Evolutionary conservation across 768 basidiomycete genomes (phyloP), one percentile per base, ranked within the genome.

Genomic region (Lactarius sp.): DNA sequence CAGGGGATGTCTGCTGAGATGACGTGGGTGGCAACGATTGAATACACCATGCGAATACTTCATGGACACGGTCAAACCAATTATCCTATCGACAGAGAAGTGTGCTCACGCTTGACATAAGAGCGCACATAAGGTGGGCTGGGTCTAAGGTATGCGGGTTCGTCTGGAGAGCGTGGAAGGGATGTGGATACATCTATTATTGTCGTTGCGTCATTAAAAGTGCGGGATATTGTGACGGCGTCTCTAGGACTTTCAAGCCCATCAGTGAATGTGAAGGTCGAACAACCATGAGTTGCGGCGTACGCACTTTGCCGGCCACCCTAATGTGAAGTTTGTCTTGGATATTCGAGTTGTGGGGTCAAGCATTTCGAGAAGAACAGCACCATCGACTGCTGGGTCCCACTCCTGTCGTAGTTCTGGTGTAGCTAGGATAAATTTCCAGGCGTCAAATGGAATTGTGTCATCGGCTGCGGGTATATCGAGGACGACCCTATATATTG

Each of bases 241-340:
- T 99, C 96, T 68, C 96, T 81, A 4, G 96, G 96, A 71, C 92
- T 96, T 64, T 33, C 58, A 52, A 52, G n/a, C 13, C 37, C 5
- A 36, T 59, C 34, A 65, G 51, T 47, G 22, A 6, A 42, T 50
- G 54, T 18, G 34, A 46, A 56, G 50, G 14, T 1, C 20, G 18
- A 31, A 3, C 49, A n/a, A 18, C 20, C 13, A 50, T 18, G 42
- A 42, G 20, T 2, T 41, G 9, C 22, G 20, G 52, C 7, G 39
- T 14, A 81, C 92, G 70, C 71, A 96, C 94, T 88, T 94, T 61
- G 94, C 94, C 61, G 96, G 96, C 96, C 96, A 99, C 1, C 96
- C 96, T 10, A 99, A 76, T 7, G 87, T 86, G 72, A 92, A 98
- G 66, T 93, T 91, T 0, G 94, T 97, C 77, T 91, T 93, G 22